Evolutionary conservation across 306 rosid genomes (phyloP).

Genomic region (Lathyrus tuberosus): DNA sequence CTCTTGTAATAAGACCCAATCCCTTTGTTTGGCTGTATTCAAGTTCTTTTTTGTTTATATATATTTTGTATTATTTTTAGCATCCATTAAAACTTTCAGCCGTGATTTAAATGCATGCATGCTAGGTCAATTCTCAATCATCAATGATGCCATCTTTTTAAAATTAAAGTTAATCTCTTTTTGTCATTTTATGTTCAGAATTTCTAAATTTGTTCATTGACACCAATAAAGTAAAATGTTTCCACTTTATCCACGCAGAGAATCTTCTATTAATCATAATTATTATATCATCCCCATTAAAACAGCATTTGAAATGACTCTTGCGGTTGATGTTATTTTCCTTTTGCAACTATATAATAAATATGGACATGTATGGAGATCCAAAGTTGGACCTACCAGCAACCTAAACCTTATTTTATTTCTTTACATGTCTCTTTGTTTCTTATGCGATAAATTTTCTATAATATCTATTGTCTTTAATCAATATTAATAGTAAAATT

Average conservation of each 20-base stretch:
- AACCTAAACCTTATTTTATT: constrained; percentile 26
- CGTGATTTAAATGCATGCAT: constrained; percentile 31
- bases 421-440: background rate
- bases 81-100: constrained; percentile 10
- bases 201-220: background rate
- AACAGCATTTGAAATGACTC: constrained; percentile 21
- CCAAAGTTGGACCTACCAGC: background rate
- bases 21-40: too few species aligned
- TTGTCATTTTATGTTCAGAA: constrained; percentile 30
- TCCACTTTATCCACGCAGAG: constrained; percentile 10
- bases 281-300: background rate
- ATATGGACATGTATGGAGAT: background rate
- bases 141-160: background rate
- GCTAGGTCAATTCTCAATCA: background rate
- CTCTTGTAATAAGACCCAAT: too few species aligned
- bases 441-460: constrained; percentile 23
- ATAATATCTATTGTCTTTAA: constrained; percentile 10
- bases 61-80: background rate
- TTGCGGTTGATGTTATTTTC: constrained; percentile 10
- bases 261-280: constrained; percentile 5
- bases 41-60: too few species aligned
- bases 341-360: constrained; percentile 16
- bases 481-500: background rate
- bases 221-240: constrained; percentile 20
- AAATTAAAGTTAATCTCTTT: background rate